phyloP scores from a whole-genome alignment of 768 basidiomycete genomes.

The Boletus subcaerulescens region DNA sequence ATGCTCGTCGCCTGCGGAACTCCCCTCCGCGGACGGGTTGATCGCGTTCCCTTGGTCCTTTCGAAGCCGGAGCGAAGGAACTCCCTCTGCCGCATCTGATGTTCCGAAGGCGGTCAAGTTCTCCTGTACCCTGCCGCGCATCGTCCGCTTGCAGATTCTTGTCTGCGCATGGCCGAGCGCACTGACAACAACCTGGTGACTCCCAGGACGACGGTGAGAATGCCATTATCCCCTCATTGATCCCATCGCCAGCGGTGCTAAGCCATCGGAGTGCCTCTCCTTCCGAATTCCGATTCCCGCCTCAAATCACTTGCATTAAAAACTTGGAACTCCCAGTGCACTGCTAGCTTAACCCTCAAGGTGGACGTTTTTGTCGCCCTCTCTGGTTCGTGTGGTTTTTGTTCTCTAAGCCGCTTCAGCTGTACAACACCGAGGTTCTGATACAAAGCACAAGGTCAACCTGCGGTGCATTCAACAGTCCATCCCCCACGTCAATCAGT shows the following conservation, averaged over 20 bases:
- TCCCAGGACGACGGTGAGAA: too few relatives aligned
- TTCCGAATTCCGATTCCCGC: too few relatives aligned
- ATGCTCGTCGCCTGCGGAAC: slow-evolving; percentile 3
- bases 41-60: slow-evolving; percentile 14
- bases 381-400: too few relatives aligned
- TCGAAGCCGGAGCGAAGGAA: slow-evolving; percentile 15
- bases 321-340: too few relatives aligned
- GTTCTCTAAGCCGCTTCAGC: too few relatives aligned
- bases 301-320: too few relatives aligned
- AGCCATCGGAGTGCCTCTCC: too few relatives aligned
- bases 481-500: slow-evolving; percentile 7
- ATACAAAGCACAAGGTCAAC: not conserved
- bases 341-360: too few relatives aligned
- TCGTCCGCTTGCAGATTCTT: not conserved
- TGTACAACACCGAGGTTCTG: not conserved
- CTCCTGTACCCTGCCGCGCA: slow-evolving; percentile 5
- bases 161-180: not conserved
- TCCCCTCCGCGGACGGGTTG: slow-evolving; percentile 27
- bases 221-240: too few relatives aligned
- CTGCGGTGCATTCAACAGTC: not conserved
- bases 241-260: not conserved
- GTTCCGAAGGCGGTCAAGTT: slow-evolving; percentile 1
- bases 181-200: too few relatives aligned
- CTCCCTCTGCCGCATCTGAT: slow-evolving; percentile 4
- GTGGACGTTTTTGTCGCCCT: too few relatives aligned